phyloP scores from a whole-genome alignment of 257 asterid genomes.

The Leptodermis oblonga region DNA sequence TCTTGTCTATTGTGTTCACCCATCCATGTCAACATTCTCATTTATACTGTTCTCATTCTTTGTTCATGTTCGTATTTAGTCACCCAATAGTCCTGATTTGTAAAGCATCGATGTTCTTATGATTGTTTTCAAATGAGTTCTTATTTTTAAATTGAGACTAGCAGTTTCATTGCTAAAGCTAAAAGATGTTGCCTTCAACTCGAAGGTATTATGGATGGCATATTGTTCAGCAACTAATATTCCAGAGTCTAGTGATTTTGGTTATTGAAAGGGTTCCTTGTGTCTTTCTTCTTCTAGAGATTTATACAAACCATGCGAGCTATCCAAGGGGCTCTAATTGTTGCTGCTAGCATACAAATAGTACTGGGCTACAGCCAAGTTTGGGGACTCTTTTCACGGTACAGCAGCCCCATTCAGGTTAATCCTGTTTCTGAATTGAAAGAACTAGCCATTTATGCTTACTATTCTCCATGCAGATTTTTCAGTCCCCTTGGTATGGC shows the following conservation, averaged over 20 bases:
- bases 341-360: slow-evolving; percentile 87
- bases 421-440: neutral
- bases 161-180: neutral
- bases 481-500: slow-evolving; percentile 99
- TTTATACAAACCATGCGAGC: slow-evolving; percentile 92
- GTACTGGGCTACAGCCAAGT: slow-evolving; percentile 95
- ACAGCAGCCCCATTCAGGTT: slow-evolving; percentile 11
- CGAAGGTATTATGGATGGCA: neutral
- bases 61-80: neutral
- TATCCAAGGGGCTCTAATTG: slow-evolving; percentile 91
- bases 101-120: neutral
- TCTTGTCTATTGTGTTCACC: neutral
- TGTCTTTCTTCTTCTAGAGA: slow-evolving; percentile 40
- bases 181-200: neutral
- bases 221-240: neutral
- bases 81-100: neutral
- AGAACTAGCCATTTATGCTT: slow-evolving; percentile 5
- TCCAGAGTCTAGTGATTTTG: neutral
- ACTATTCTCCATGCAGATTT: slow-evolving; percentile 45
- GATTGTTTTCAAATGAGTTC: neutral
- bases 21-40: neutral
- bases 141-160: neutral
- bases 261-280: neutral
- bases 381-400: slow-evolving; percentile 99
- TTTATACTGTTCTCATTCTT: neutral